Evolutionary conservation across 768 basidiomycete genomes (phyloP).

Genomic region (Pleurotus cornucopiae): DNA sequence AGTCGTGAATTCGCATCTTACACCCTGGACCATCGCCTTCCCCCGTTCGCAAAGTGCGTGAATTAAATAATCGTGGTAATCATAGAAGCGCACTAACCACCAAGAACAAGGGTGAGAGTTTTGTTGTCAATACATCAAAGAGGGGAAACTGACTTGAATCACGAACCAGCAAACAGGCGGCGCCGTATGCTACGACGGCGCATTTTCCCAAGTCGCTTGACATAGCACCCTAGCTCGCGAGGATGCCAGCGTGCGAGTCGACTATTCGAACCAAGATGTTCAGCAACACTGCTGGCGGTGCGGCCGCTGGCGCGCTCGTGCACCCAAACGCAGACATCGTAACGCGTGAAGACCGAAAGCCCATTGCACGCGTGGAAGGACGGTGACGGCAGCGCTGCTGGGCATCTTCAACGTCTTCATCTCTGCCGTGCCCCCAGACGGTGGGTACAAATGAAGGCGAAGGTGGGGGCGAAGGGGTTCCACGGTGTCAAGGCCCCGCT

Average conservation of each 20-base stretch:
- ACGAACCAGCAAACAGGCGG: constrained; percentile 65
- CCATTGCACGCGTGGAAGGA: too few relatives aligned
- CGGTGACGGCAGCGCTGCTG: too few relatives aligned
- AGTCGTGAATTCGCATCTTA: too few relatives aligned
- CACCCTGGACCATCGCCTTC: too few relatives aligned
- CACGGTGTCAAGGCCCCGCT: too few relatives aligned
- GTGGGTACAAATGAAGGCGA: too few relatives aligned
- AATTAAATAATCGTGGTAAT: background rate
- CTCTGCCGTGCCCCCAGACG: too few relatives aligned
- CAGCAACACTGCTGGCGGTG: constrained; percentile 88
- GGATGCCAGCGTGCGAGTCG: constrained; percentile 97
- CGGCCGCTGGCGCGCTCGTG: too few relatives aligned
- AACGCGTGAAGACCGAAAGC: too few relatives aligned
- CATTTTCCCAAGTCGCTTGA: constrained; percentile 85
- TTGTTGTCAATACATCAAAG: constrained; percentile 60
- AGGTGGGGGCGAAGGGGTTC: too few relatives aligned
- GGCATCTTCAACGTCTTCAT: too few relatives aligned
- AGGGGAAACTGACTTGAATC: constrained; percentile 72
- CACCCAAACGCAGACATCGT: too few relatives aligned
- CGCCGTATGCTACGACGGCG: constrained; percentile 91
- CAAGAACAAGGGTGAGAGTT: constrained; percentile 87
- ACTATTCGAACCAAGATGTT: constrained; percentile 86
- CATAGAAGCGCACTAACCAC: constrained; percentile 42
- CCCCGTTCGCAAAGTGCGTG: background rate
- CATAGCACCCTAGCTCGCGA: constrained; percentile 80